Base-by-base conservation (phyloP, 2,329 filamentous ascomycete genomes). In the Cladosporium colombiae region DNA sequence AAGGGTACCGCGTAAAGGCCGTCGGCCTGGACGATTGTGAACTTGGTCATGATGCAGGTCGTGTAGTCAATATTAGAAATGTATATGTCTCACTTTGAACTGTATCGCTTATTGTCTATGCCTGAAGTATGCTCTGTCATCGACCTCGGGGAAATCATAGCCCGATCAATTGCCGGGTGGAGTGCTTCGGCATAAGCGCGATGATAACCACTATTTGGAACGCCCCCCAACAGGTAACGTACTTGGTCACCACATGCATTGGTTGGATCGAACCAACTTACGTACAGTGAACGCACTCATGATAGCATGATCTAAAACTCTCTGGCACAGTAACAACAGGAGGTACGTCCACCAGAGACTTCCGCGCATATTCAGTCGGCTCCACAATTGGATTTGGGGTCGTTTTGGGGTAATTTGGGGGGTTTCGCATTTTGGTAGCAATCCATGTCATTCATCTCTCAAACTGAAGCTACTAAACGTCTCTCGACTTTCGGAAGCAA, bases 21-120 rank as follows among this genome's bases (percentile, higher is more conserved):
- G 56, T 75, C 73, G 5, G 72, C 73, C 57, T 75, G 72, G 18
- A 75, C 70, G 62, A 75, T 71, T 6, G 73, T 74, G 65, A 71
- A 73, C 5, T 69, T 73, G 4, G 70, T 25, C 61, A 63, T 63
- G n/a, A 5, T 27, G 10, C 11, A 13, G 5, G 10, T 2, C 1
- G 16, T 21, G 14, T 11, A n/a, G 1, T 33, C 31, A 13, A 33
- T 55, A 6, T 29, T 33, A 11, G 4, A 21, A 33, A 13, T 33
- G 29, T 31, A 33, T 10, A 13, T 33, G 29, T 55, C 52, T 53
- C n/a, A 33, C 4, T 10, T 33, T 29, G 18, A 21, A 11, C 4
- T 55, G 18, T n/a, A 33, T 33, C 25, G 31, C 16, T 29, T 29
- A 1, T 18, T 14, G 16, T 29, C 10, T 16, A 29, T 14, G 49